Conservation (phyloP, 2,329 filamentous ascomycete genomes). For the Neocatenulostroma microsporum region DNA sequence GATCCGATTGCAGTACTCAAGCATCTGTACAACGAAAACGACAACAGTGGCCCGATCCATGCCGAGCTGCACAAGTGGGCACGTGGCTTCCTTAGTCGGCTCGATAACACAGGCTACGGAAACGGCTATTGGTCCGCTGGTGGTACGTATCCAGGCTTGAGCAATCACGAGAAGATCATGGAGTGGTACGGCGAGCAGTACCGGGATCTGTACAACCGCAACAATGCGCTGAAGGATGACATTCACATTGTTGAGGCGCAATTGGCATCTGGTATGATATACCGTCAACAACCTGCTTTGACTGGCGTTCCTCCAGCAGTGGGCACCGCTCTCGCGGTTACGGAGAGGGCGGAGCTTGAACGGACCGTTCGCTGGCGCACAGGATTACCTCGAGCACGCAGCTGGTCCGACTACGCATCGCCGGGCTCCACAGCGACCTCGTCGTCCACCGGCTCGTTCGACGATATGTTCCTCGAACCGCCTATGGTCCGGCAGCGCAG, state of each 20-base stretch:
- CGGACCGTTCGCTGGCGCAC: no score
- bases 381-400: no score
- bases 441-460: no score
- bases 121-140: not conserved
- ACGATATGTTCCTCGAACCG: not conserved
- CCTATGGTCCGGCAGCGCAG: not conserved
- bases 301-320: no score
- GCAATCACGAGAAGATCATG: conserved; percentile 16
- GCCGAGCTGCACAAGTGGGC: conserved; percentile 23
- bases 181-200: conserved; percentile 7
- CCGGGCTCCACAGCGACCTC: no score
- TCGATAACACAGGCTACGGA: not conserved
- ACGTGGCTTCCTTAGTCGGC: conserved; percentile 14
- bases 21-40: conserved; percentile 27
- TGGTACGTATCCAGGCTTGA: conserved; percentile 1
- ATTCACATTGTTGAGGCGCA: conserved; percentile 14
- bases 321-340: no score
- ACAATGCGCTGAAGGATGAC: conserved; percentile 15
- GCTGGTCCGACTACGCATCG: no score
- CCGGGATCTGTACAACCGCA: conserved; percentile 10
- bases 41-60: conserved; percentile 12
- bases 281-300: no score
- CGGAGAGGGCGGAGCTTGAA: no score
- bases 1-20: conserved; percentile 31
- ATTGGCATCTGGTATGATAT: no score